Conservation (phyloP, 495 filamentous ascomycete genomes). For the Trichocladium antarcticum region DNA sequence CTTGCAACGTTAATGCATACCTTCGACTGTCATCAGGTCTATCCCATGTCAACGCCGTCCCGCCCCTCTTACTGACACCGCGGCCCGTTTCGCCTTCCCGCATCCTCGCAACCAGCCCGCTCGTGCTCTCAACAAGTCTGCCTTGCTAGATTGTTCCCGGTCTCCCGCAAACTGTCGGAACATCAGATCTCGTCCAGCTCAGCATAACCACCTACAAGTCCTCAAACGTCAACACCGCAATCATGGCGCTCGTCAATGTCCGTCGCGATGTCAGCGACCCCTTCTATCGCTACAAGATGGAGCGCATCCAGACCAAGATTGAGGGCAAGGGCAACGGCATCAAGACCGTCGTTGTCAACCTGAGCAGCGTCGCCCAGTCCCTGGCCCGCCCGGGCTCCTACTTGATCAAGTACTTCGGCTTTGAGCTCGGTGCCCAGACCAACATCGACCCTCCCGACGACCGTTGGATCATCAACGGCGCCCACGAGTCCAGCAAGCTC, state of each 20-base stretch:
- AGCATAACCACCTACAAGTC: slow-evolving; percentile 7
- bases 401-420: slow-evolving; percentile 99
- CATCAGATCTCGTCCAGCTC: neutral
- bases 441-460: slow-evolving; percentile 95
- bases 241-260: slow-evolving; percentile 75
- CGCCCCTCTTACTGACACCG: slow-evolving; percentile 38
- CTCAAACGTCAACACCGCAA: slow-evolving; percentile 31
- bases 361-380: slow-evolving; percentile 87
- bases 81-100: slow-evolving; percentile 23
- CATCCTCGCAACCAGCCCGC: slow-evolving; percentile 10
- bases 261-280: slow-evolving; percentile 95
- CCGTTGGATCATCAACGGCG: slow-evolving; percentile 99
- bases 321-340: slow-evolving; percentile 98
- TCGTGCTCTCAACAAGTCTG: slow-evolving; percentile 14
- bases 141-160: slow-evolving; percentile 17
- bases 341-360: slow-evolving; percentile 94
- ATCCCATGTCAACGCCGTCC: slow-evolving; percentile 43
- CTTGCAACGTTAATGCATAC: slow-evolving; percentile 43
- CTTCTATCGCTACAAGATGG: slow-evolving; percentile 99
- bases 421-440: slow-evolving; percentile 95
- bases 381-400: slow-evolving; percentile 86
- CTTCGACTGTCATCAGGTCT: slow-evolving; percentile 35
- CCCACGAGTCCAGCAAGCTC: slow-evolving; percentile 88
- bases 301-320: slow-evolving; percentile 94
- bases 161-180: slow-evolving; percentile 1